Evolutionary conservation across 495 filamentous ascomycete species (phyloP), one percentile per base, ranked within the genome.

Genomic region (Pseudomonodictys pantanalensis): DNA sequence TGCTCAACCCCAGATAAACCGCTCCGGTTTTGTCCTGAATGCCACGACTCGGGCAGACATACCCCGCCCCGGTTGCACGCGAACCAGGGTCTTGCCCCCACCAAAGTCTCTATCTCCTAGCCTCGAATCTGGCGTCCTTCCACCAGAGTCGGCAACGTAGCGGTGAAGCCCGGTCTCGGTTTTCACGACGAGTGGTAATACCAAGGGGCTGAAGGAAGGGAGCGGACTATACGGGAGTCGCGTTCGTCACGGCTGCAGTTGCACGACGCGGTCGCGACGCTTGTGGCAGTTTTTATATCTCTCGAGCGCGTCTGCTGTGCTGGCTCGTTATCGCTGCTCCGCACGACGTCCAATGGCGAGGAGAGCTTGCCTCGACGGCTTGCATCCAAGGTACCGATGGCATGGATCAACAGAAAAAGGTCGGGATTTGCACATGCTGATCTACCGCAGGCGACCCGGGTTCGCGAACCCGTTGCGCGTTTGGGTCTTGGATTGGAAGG

Each of bases 21-120:
- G 52, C 46, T 53, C 50, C 54, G 8, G 32, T 52, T 45, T 45
- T 41, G 38, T 47, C 59, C 41, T 38, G 49, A 55, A 61, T 54
- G 58, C 54, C 50, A 45, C 35, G 20, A 26, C 17, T 62, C 58
- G 51, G 58, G 42, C 44, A 30, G 29, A 50, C 58, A 62, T 62
- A 32, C 58, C 52, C 58, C 58, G 58, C 58, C n/a, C 17, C 33
- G 15, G 23, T 58, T 17, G 46, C 17, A 58, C 55, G 33, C 26
- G 38, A 23, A 38, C 38, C 2, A 32, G 22, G 9, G 20, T 32
- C 24, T 12, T 55, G 50, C 50, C 58, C 51, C 58, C 22, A 42
- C 58, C 47, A 50, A 24, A n/a, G n/a, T 33, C 2, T 8, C 33
- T 10, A 3, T 4, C 26, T 33, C 25, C 39, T 26, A 26, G 52